Conservation (phyloP, 306 rosid species). For the Pueraria montana region DNA sequence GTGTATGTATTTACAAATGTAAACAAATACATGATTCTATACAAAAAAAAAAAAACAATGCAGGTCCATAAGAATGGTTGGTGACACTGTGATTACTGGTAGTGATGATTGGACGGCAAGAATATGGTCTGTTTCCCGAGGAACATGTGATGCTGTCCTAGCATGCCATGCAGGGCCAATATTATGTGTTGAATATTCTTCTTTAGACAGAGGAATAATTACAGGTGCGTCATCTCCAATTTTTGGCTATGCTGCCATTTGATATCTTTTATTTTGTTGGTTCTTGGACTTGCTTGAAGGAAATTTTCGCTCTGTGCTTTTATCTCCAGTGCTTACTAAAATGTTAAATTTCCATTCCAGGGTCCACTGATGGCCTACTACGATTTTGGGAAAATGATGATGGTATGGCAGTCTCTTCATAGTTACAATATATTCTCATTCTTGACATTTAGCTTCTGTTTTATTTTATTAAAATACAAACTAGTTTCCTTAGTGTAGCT, state of each 20-base stretch:
- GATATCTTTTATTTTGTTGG: conserved; percentile 9
- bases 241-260: conserved; percentile 32
- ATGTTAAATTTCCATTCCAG: conserved; percentile 65
- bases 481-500: conserved; percentile 20
- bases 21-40: conserved; percentile 34
- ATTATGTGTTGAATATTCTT: conserved; percentile 88
- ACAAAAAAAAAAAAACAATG: conserved; percentile 45
- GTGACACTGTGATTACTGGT: conserved; percentile 93
- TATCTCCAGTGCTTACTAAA: conserved; percentile 39
- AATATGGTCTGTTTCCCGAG: conserved; percentile 93
- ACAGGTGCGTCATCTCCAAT: conserved; percentile 64
- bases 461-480: conserved; percentile 2
- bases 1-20: conserved; percentile 25
- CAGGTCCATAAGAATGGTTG: conserved; percentile 98
- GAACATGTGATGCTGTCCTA: conserved; percentile 97
- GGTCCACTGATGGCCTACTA: conserved; percentile 94
- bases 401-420: conserved; percentile 62
- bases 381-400: conserved; percentile 99
- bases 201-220: conserved; percentile 89
- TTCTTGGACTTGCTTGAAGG: conserved; percentile 32
- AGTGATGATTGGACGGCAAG: conserved; percentile 99
- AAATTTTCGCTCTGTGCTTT: conserved; percentile 32
- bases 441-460: conserved; percentile 37
- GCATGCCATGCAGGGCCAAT: conserved; percentile 99
- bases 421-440: conserved; percentile 36